A percentile compares a stretch with the other conserved stretches of the same genome.
Conservation (phyloP, 192 early-diverging fungal genomes). For the Dissophora ornata region DNA sequence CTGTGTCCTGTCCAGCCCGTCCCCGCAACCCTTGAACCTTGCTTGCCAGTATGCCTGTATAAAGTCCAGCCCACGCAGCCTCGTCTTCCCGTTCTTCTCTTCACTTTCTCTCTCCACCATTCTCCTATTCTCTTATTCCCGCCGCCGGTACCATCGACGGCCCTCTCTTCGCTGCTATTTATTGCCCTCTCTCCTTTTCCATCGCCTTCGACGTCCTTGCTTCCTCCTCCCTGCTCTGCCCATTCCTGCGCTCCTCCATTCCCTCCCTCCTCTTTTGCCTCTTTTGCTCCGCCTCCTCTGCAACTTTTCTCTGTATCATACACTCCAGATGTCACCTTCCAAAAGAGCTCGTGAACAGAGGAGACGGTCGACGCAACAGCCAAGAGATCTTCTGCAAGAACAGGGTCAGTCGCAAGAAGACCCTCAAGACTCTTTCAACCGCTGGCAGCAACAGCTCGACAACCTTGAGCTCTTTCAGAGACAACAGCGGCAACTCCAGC, state of each 20-base stretch:
- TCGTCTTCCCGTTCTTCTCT: too few relatives aligned
- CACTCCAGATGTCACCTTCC: neutral
- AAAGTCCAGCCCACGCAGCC: too few relatives aligned
- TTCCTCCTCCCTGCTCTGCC: neutral
- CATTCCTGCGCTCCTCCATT: neutral
- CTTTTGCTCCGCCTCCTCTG: neutral
- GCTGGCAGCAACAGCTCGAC: slow-evolving; percentile 10
- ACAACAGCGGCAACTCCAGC: slow-evolving; percentile 10
- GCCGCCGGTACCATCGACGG: too few relatives aligned
- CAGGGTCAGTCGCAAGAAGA: neutral
- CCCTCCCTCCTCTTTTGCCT: neutral
- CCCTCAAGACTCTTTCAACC: neutral
- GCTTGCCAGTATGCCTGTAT: too few relatives aligned
- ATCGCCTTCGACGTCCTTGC: neutral
- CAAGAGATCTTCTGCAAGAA: neutral
- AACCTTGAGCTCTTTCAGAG: neutral
- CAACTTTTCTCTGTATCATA: neutral
- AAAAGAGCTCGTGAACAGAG: neutral
- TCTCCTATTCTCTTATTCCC: neutral
- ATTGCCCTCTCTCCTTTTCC: neutral
- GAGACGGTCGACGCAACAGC: neutral
- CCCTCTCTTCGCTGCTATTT: neutral
- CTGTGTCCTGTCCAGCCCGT: too few relatives aligned
- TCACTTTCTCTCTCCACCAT: neutral
- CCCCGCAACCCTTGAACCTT: too few relatives aligned